Percentiles rank a stretch among this genome's conserved stretches.
phyloP scores from a whole-genome alignment of 768 basidiomycete species.

The Gloeopeniophorella convolvens region DNA sequence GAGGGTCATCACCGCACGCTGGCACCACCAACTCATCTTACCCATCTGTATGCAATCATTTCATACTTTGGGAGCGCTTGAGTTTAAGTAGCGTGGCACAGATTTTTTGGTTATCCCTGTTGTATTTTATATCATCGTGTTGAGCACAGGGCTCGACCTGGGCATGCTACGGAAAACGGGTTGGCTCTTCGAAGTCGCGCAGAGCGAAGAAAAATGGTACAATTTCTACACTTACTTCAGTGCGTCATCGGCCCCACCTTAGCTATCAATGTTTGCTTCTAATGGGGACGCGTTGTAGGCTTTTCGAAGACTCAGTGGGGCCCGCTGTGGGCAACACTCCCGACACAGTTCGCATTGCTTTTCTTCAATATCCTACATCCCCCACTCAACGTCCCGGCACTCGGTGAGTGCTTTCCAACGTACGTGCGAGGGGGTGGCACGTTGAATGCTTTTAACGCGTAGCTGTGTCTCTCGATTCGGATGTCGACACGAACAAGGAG shows the following conservation, averaged over 20 bases:
- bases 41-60: constrained; percentile 62
- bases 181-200: constrained; percentile 82
- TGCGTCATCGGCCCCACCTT: constrained; percentile 34
- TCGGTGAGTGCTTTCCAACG: constrained; percentile 43
- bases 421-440: background rate
- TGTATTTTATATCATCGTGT: constrained; percentile 78
- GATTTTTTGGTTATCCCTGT: constrained; percentile 78
- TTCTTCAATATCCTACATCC: constrained; percentile 86
- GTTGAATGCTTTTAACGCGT: background rate
- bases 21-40: constrained; percentile 86
- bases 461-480: constrained; percentile 86
- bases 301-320: constrained; percentile 50
- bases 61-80: background rate
- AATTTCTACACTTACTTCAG: constrained; percentile 78
- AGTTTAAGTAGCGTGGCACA: constrained; percentile 26
- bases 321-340: constrained; percentile 76
- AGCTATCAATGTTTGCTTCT: background rate
- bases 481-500: constrained; percentile 89
- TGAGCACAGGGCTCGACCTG: constrained; percentile 55
- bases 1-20: constrained; percentile 71
- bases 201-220: constrained; percentile 58
- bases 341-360: constrained; percentile 89
- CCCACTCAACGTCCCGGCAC: constrained; percentile 82
- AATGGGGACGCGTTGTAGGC: constrained; percentile 37
- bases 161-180: constrained; percentile 52